Conservation (phyloP, 306 rosid species). For the Astragalus membranaceus region DNA sequence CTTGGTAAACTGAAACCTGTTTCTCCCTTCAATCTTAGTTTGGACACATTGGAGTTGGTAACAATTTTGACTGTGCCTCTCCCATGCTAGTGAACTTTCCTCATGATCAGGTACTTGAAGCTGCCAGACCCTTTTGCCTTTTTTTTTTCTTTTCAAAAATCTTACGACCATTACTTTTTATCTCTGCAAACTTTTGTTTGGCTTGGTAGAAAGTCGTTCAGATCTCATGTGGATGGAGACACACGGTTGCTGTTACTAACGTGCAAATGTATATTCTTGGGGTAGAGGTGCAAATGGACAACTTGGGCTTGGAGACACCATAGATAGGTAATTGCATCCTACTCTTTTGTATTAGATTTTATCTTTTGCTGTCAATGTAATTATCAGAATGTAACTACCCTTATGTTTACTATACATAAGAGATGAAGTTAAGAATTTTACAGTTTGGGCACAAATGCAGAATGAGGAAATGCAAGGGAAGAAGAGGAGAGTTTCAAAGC, state of each 20-base stretch:
- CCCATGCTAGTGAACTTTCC: slow-evolving; percentile 72
- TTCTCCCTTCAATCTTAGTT: slow-evolving; percentile 43
- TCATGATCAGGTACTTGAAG: slow-evolving; percentile 46
- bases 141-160: background rate
- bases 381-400: too few relatives aligned
- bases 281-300: slow-evolving; percentile 99
- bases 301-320: slow-evolving; percentile 81
- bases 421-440: too few relatives aligned
- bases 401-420: too few relatives aligned
- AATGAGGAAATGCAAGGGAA: slow-evolving; percentile 45
- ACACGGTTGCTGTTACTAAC: slow-evolving; percentile 70
- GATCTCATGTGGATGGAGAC: slow-evolving; percentile 92
- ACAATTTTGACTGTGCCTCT: slow-evolving; percentile 58
- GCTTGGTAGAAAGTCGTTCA: slow-evolving; percentile 58
- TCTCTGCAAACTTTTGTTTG: slow-evolving; percentile 13
- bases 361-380: too few relatives aligned
- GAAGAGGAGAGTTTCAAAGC: slow-evolving; percentile 56
- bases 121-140: slow-evolving; percentile 9
- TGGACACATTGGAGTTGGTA: slow-evolving; percentile 90
- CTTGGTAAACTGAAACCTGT: background rate
- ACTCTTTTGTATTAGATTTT: too few relatives aligned
- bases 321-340: slow-evolving; percentile 52
- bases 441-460: too few relatives aligned
- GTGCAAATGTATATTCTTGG: slow-evolving; percentile 79
- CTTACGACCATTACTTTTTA: background rate